These are phyloP conservation scores for Bjerkandera adusta DNA, from an alignment of 1,284 basidiomycete species.

Conservation along the genomic window DNA sequence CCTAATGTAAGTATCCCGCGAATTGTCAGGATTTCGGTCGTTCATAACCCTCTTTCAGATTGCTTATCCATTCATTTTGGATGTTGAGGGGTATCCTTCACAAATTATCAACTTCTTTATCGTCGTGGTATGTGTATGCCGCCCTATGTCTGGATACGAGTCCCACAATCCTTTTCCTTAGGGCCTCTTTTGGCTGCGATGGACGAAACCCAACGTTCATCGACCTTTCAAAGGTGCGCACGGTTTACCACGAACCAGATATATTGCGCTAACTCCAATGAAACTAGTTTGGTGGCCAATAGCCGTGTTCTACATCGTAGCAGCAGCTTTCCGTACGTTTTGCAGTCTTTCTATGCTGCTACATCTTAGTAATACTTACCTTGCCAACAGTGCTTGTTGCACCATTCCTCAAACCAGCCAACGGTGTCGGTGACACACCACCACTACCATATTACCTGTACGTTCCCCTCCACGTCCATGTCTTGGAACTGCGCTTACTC, in stretches of 20 bases:
- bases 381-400: constrained; percentile 46
- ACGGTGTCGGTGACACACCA: constrained; percentile 55
- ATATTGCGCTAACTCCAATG: neutral
- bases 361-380: neutral
- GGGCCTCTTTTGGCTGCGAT: constrained; percentile 59
- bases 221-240: constrained; percentile 56
- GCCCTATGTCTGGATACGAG: neutral
- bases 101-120: constrained; percentile 60
- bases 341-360: neutral
- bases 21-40: neutral
- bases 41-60: constrained; percentile 8
- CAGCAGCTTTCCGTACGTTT: constrained; percentile 47
- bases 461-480: constrained; percentile 16
- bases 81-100: constrained; percentile 54
- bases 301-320: constrained; percentile 53
- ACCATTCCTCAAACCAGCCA: constrained; percentile 54
- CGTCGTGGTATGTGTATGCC: constrained; percentile 35
- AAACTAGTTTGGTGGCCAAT: constrained; percentile 54
- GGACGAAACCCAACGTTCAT: constrained; percentile 41
- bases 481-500: neutral
- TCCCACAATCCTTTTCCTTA: constrained; percentile 18
- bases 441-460: constrained; percentile 59
- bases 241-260: neutral
- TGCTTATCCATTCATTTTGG: constrained; percentile 65
- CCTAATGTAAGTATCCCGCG: constrained; percentile 44